phyloP scores from a whole-genome alignment of 805 yeast species.

The Cyberlindnera meyerae region DNA sequence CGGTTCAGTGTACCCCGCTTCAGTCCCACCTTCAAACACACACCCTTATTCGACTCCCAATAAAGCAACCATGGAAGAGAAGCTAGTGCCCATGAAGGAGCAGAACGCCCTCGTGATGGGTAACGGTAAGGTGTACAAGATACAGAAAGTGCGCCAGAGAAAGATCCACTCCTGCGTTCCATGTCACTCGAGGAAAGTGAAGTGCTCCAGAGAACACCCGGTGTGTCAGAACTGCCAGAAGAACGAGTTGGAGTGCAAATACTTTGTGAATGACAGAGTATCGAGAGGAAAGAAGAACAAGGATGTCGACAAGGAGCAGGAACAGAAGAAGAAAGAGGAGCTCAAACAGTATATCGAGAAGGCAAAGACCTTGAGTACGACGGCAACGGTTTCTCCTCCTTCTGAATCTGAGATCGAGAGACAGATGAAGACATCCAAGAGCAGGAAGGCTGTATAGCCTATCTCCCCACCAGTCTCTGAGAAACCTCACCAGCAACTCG shows the following conservation, averaged over 20 bases:
- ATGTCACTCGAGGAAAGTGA: conserved; percentile 54
- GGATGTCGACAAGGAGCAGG: conserved; percentile 21
- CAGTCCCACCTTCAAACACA: neutral
- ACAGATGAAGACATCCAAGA: neutral
- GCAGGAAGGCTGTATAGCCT: neutral
- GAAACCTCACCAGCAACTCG: too few species aligned
- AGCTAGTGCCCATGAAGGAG: conserved; percentile 29
- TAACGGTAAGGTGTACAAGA: conserved; percentile 52
- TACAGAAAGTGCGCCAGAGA: conserved; percentile 57
- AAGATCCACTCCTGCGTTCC: conserved; percentile 52
- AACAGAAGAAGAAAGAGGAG: conserved; percentile 21
- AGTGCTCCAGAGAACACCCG: conserved; percentile 51
- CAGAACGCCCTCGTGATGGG: conserved; percentile 36
- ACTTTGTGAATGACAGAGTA: conserved; percentile 54
- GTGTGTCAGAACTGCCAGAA: conserved; percentile 47
- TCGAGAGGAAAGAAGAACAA: conserved; percentile 28
- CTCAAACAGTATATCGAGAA: conserved; percentile 21
- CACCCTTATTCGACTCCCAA: neutral
- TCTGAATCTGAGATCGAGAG: conserved; percentile 7
- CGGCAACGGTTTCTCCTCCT: conserved; percentile 7
- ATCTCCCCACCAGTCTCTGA: too few species aligned
- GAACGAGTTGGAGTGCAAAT: conserved; percentile 44
- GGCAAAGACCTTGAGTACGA: conserved; percentile 18
- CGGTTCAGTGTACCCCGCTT: neutral
- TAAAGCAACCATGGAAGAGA: conserved; percentile 14